Base-by-base conservation (phyloP, 306 rosid genomes). In the Castanea sativa region DNA sequence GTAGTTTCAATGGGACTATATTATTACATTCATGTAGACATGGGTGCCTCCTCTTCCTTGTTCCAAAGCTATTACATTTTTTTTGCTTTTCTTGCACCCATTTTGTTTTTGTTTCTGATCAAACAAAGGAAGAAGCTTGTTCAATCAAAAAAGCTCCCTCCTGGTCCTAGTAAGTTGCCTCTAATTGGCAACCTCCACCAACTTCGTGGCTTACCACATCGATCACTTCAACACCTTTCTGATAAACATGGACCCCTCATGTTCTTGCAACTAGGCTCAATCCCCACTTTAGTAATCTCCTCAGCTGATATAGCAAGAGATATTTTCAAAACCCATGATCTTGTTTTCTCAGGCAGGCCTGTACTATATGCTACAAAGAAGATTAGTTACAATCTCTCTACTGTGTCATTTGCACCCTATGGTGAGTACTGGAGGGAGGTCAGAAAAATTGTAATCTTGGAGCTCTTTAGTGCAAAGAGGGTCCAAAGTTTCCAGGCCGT, bases 151-250 rank as follows among this genome's bases (percentile, higher is more conserved):
- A 69, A 33, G n/a, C 32, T 75, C 27, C 90, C 88, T 38, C 88
- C 91, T 20, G 85, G 88, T 72, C 91, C 91, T 25, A 43, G 3
- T 13, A 83, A 58, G 78, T 73, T 87, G 2, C 91, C 91, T 12
- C 63, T 90, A 3, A 85, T 90, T 15, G 91, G 90, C 21, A 89
- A 89, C 84, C 89, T 89, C 10, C 93, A 83, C 84, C 87, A 81
- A 3, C 53, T 83, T 19, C 83, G 83, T 6, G 75, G 3, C 30
- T 53, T 85, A 4, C 89, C 88, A 0, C 89, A 87, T 56, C 58
- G 57, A 57, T 74, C 82, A 1, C 79, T 85, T 6, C 79, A 79
- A 7, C 21, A 4, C 4, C 89, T 87, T 30, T 56, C 89, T 1
- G 15, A 49, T 2, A 13, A 83, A 41, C 19, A 91, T 14, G 92